Base-by-base conservation (phyloP, 129 eudicot genomes). In the Centrapalus pauciflorus region DNA sequence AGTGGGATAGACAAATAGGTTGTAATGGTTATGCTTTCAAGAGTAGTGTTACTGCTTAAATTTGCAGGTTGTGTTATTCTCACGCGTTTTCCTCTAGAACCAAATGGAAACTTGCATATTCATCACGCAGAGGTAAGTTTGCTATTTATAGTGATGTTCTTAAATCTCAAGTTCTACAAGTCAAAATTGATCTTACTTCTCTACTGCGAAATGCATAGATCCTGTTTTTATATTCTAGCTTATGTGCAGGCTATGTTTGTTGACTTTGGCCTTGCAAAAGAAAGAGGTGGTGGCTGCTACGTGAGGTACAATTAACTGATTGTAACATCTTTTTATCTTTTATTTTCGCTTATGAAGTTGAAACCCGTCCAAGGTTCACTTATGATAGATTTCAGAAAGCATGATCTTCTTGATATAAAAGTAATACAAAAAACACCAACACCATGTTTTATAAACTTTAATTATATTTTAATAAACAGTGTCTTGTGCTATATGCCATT, bases 31-130 rank as follows among this genome's bases (percentile, higher is more conserved):
- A n/a, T n/a, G n/a, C n/a, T n/a, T n/a, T n/a, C n/a, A n/a, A n/a
- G n/a, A n/a, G n/a, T n/a, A n/a, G n/a, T n/a, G n/a, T n/a, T n/a
- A n/a, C n/a, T n/a, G n/a, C n/a, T n/a, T n/a, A n/a, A n/a, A n/a
- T n/a, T n/a, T n/a, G n/a, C n/a, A n/a, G n/a, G n/a, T n/a, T n/a
- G n/a, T n/a, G n/a, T n/a, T n/a, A n/a, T 94, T 73, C 65, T 67
- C 34, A 94, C 99, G 14, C 99, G 99, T 60, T 94, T 94, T 80
- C 99, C 96, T 33, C 99, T 97, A 13, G 99, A 94, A 80, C 99
- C 99, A 20, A 94, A 94, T 82, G 99, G 99, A 26, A 89, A 83
- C 67, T 81, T 94, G 34, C 99, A 94, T 66, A 94, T 94, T 49
- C 97, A 97, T 69, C 99, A 94, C 61, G 99, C 99, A 27, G 89